A percentile compares a stretch with the other conserved stretches of the same genome.
Conservation (phyloP, 164 flowering plant genomes). For the Paratinospora sagittata region DNA sequence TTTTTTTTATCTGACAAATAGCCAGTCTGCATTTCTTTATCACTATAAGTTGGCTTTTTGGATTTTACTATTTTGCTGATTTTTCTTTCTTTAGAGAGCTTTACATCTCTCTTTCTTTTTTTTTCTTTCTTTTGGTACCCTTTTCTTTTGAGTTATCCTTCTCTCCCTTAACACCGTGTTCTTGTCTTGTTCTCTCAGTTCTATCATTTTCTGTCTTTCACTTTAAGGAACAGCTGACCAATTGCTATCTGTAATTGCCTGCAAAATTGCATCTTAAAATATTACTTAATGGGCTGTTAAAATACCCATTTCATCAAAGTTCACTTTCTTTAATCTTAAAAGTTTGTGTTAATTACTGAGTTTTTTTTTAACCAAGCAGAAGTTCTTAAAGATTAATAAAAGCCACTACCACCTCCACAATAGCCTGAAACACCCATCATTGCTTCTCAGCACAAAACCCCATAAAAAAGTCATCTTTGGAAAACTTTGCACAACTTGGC, state of each 20-base stretch:
- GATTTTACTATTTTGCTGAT: background rate
- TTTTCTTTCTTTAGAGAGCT: background rate
- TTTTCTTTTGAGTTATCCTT: background rate
- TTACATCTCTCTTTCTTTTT: background rate
- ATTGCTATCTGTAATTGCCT: background rate
- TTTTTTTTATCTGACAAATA: background rate
- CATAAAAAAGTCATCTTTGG: slow-evolving; percentile 16
- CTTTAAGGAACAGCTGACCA: background rate
- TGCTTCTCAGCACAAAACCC: slow-evolving; percentile 42
- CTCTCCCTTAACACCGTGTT: too few species aligned
- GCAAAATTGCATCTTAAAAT: background rate
- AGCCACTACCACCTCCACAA: slow-evolving; percentile 20
- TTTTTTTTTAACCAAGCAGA: background rate
- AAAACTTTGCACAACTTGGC: slow-evolving; percentile 16
- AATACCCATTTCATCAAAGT: background rate
- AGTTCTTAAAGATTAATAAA: background rate
- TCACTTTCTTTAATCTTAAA: background rate
- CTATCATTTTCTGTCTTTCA: background rate
- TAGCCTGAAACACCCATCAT: slow-evolving; percentile 48
- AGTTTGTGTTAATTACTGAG: slow-evolving; percentile 8
- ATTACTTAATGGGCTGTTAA: background rate
- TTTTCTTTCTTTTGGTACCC: background rate
- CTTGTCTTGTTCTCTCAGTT: background rate
- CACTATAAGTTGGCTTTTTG: background rate
- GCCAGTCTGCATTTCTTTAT: background rate